Conservation (phyloP, 768 basidiomycete species). For the Lanmaoa pseudosensibilis region DNA sequence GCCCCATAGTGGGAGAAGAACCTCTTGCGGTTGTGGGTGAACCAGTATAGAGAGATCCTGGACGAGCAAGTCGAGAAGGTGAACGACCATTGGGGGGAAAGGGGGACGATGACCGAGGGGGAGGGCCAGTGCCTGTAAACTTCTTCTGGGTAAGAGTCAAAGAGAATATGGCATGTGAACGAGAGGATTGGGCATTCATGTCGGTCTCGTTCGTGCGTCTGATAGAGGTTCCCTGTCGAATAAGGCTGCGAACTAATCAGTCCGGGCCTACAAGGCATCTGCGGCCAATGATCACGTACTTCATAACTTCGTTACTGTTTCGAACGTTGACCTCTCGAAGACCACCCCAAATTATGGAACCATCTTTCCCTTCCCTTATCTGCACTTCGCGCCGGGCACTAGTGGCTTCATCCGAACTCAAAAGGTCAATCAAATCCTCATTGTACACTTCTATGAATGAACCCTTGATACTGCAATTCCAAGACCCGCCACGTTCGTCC, state of each 20-base stretch:
- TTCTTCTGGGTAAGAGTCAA: constrained; percentile 92
- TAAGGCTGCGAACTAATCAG: constrained; percentile 54
- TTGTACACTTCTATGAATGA: constrained; percentile 99
- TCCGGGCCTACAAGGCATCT: constrained; percentile 13
- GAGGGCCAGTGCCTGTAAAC: constrained; percentile 65
- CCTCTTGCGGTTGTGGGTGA: constrained; percentile 44
- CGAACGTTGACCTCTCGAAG: constrained; percentile 89
- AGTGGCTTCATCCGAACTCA: constrained; percentile 68
- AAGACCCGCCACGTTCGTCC: constrained; percentile 70
- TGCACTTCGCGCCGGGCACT: constrained; percentile 82
- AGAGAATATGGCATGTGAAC: constrained; percentile 99
- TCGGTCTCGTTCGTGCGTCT: constrained; percentile 95
- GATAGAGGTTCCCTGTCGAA: constrained; percentile 86
- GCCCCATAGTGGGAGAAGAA: constrained; percentile 75
- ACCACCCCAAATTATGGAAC: constrained; percentile 96
- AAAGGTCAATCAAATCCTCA: constrained; percentile 95
- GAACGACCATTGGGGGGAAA: constrained; percentile 74
- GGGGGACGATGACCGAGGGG: constrained; percentile 76
- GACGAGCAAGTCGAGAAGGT: constrained; percentile 74
- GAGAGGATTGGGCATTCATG: constrained; percentile 98
- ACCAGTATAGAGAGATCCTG: constrained; percentile 70
- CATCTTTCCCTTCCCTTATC: constrained; percentile 96
- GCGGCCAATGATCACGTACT: constrained; percentile 48
- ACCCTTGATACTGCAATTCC: constrained; percentile 80
- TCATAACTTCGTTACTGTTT: constrained; percentile 87